phyloP scores from a whole-genome alignment of 1,139 yeast species.

The Protomyces lactucae-debilis region DNA sequence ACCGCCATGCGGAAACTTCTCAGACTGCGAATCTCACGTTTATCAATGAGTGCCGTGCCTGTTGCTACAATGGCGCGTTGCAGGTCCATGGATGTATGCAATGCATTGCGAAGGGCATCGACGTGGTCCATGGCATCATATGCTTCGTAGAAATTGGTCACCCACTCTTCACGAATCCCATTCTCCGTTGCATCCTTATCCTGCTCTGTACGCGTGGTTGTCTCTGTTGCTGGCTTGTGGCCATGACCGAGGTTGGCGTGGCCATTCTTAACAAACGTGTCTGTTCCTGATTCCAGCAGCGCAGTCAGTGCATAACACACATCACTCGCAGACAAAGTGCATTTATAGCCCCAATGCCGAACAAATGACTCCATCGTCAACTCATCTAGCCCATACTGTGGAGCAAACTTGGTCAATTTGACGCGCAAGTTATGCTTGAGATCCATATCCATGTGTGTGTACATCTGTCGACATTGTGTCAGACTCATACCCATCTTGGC shows the following conservation, averaged over 20 bases:
- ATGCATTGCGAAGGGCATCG: constrained; percentile 62
- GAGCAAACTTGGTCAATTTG: constrained; percentile 66
- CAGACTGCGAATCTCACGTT: constrained; percentile 71
- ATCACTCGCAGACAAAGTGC: constrained; percentile 86
- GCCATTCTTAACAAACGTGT: constrained; percentile 23
- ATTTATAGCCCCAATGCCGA: constrained; percentile 79
- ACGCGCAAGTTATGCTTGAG: constrained; percentile 68
- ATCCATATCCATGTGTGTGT: constrained; percentile 83
- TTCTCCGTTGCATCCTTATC: constrained; percentile 38
- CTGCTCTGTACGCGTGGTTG: constrained; percentile 24
- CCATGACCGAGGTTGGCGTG: constrained; percentile 23
- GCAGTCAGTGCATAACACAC: constrained; percentile 87
- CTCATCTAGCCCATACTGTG: constrained; percentile 75
- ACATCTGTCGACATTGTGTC: constrained; percentile 80
- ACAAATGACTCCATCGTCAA: constrained; percentile 81
- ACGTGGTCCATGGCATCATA: constrained; percentile 84
- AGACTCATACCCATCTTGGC: constrained; percentile 95
- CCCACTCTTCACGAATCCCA: constrained; percentile 58
- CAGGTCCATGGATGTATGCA: constrained; percentile 70
- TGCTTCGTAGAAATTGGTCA: constrained; percentile 85
- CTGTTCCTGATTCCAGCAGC: constrained; percentile 53
- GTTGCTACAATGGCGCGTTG: constrained; percentile 84
- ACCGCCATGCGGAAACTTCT: constrained; percentile 81
- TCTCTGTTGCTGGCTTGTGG: background rate
- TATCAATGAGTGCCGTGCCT: constrained; percentile 82